phyloP scores from a whole-genome alignment of 371 early-diverging fungal species.

The Zychaea mexicana region DNA sequence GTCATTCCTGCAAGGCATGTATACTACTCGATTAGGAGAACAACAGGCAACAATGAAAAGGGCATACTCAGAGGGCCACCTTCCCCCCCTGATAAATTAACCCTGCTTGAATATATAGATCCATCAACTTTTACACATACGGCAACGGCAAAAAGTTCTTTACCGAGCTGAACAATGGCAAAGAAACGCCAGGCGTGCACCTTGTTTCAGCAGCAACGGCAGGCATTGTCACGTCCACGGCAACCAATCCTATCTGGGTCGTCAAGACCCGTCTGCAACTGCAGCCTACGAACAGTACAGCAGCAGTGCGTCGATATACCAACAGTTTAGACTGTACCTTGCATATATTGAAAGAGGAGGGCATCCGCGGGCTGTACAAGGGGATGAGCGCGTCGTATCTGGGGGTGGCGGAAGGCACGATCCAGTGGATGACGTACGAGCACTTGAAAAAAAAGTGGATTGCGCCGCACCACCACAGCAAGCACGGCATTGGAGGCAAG shows the following conservation, averaged over 20 bases:
- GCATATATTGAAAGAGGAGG: constrained; percentile 77
- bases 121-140: constrained; percentile 91
- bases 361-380: constrained; percentile 81
- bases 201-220: constrained; percentile 84
- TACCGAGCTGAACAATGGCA: constrained; percentile 72
- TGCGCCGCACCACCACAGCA: constrained; percentile 6
- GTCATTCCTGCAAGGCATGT: constrained; percentile 89
- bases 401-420: constrained; percentile 84
- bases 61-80: too few species aligned
- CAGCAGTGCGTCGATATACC: constrained; percentile 51
- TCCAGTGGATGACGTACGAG: constrained; percentile 96
- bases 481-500: constrained; percentile 32
- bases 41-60: background rate
- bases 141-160: constrained; percentile 83
- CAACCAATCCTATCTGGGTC: constrained; percentile 96
- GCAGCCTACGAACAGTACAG: constrained; percentile 47
- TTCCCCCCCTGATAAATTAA: too few species aligned
- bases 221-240: constrained; percentile 75
- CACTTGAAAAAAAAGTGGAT: constrained; percentile 70
- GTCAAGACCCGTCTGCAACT: constrained; percentile 95
- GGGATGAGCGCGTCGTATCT: constrained; percentile 91
- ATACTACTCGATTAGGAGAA: too few species aligned
- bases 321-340: constrained; percentile 78
- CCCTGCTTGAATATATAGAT: constrained; percentile 43
- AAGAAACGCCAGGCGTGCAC: constrained; percentile 83